Base-by-base conservation (phyloP, 169 alveolate species). In the Theileria annulata region DNA sequence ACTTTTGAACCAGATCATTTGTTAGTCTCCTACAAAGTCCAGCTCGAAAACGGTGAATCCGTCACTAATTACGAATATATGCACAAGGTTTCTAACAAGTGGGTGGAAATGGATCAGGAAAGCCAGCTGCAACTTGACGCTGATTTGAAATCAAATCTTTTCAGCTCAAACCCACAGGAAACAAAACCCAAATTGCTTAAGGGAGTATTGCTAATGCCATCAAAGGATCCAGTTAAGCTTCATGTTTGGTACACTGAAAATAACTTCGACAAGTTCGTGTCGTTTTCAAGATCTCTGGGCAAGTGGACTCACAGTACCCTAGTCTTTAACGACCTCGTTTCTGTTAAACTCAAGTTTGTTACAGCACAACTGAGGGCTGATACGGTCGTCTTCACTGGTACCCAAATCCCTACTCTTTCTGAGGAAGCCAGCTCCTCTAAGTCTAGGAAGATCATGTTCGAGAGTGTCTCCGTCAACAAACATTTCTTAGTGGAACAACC, bases 121-220 rank as follows among this genome's bases (percentile, higher is more conserved):
- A 56, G 66, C 66, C 66, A 56, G 31, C 33, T 21, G 28, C 66
- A 56, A 21, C 27, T 56, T 21, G 8, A 27, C 27, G 10, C 66
- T 56, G n/a, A 25, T 25, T 25, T 56, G 35, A 56, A 27, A 13
- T 25, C 51, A 42, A 2, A 25, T 13, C 66, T 56, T 25, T 25
- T 21, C 19, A 47, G 15, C 33, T 37, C 31, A 15, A 15, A 8
- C 71, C 6, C 71, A 17, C n/a, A n/a, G n/a, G 21, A 27, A 62
- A 23, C 13, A 35, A 2, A 37, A 2, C 12, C 48, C 25, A 37
- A 25, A 62, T 12, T 15, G 13, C 71, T 62, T 17, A 62, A 62
- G 49, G 71, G 37, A 62, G 71, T 62, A 37, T 17, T 62, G 48
- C 71, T 62, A 37, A 62, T 31, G 27, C 71, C 71, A 23, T 4